phyloP scores from a whole-genome alignment of 148 eudicot species.

The Polygonum maritimum region DNA sequence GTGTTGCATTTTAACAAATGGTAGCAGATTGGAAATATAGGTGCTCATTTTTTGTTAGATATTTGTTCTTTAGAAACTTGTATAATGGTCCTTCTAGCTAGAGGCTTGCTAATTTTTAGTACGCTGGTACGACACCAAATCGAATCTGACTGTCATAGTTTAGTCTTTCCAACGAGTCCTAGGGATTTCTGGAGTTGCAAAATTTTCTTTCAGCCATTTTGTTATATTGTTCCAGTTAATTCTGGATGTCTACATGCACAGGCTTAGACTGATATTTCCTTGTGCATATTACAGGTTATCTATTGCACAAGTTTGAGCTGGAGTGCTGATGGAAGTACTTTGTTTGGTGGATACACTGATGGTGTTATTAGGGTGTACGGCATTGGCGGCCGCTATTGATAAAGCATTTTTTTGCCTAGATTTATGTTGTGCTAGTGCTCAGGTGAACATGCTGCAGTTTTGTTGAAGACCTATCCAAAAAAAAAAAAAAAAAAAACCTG shows the following conservation, averaged over 20 bases:
- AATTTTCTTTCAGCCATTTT: too few relatives aligned
- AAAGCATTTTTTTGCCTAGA: background rate
- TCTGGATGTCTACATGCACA: background rate
- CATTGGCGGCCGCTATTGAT: background rate
- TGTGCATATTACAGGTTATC: background rate
- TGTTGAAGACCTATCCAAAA: background rate
- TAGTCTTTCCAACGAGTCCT: too few relatives aligned
- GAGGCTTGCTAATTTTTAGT: too few relatives aligned
- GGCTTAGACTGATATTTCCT: background rate
- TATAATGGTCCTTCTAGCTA: too few relatives aligned
- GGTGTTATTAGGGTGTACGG: conserved; percentile 13
- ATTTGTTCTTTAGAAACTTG: too few relatives aligned
- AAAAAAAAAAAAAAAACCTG: too few relatives aligned
- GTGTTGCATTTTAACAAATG: background rate
- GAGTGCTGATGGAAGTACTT: conserved; percentile 13
- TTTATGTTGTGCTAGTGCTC: background rate
- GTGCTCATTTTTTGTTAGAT: too few relatives aligned
- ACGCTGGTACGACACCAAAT: too few relatives aligned
- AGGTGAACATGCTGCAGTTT: conserved; percentile 8
- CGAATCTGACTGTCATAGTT: background rate
- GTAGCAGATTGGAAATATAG: background rate
- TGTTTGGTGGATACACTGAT: conserved; percentile 12
- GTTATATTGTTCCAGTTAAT: too few relatives aligned
- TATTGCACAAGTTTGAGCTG: conserved; percentile 13
- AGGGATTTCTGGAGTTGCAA: too few relatives aligned